Base-by-base conservation (phyloP, 23 red algal genomes). In the Gracilaria vermiculophylla region DNA sequence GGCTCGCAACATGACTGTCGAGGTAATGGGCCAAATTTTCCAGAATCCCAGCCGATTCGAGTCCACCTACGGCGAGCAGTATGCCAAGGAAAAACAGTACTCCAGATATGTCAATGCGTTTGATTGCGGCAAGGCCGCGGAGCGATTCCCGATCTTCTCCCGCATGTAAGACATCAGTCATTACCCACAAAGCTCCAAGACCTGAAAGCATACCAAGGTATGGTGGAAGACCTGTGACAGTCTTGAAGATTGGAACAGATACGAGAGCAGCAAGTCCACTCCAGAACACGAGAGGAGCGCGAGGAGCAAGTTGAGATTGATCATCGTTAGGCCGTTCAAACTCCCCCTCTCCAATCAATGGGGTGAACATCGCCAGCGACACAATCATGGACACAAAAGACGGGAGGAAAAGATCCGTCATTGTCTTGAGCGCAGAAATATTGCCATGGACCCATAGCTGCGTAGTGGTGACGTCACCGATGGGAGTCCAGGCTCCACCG, bases 391-490 rank as follows among this genome's bases (percentile, higher is more conserved):
- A 94, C 32, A 91, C 87, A 56, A 99, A 78, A 25, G 92, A 95
- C 19, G 97, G 97, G 9, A 99, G 0, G 54, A 99, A 83, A 62
- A 99, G 84, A 45, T 88, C 88, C 14, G 32, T 60, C 58, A 99
- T 89, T 36, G 92, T 95, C 24, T 86, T 69, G 69, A 94, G 49
- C 23, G 90, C 84, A 29, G 97, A 83, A 48, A 99, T 95, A 53
- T 99, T 89, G 25, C 97, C 97, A n/a, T 91, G 83, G 21, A 95
- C 92, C 97, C 97, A 99, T 23, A 99, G 76, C 78, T 95, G 94
- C n/a, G 97, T 99, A 2, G 97, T 99, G 6, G 97, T 99, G 35
- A 99, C 97, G 58, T 99, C 97, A 13, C 97, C 97, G 54, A 99
- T 94, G 8, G 97, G 97, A 36, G 97, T 95, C 89, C 92, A 94